Evolutionary conservation across 129 eudicot genomes (phyloP).

Genomic region (Lactuca sativa): DNA sequence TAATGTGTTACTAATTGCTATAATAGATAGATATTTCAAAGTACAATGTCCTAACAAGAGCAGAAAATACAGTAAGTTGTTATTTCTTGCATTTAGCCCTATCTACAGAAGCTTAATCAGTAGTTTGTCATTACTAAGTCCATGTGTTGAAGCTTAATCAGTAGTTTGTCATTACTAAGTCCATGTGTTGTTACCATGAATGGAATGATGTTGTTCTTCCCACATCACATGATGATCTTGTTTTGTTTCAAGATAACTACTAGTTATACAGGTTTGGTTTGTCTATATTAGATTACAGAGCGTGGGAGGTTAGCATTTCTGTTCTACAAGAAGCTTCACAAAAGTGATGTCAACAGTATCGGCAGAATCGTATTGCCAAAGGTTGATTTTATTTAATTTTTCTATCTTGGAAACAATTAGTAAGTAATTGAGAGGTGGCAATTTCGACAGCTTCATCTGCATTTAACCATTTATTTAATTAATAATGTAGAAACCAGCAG

Average conservation of each 20-base stretch:
- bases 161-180: conserved; percentile 8
- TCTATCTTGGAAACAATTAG: background rate
- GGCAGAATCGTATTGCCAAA: conserved; percentile 81
- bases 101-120: too few relatives aligned
- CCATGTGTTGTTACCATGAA: conserved; percentile 6
- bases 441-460: too few relatives aligned
- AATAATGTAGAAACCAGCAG: conserved; percentile 60
- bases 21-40: too few relatives aligned
- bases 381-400: conserved; percentile 40
- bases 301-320: conserved; percentile 49
- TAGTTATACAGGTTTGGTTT: background rate
- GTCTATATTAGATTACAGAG: conserved; percentile 41
- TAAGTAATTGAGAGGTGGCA: background rate
- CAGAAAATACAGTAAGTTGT: too few relatives aligned
- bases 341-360: conserved; percentile 64
- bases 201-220: background rate
- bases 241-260: conserved; percentile 4
- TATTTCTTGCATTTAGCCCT: too few relatives aligned
- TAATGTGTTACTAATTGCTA: too few relatives aligned
- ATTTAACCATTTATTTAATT: background rate
- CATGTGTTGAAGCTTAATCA: conserved; percentile 8
- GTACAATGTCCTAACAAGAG: background rate
- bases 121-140: too few relatives aligned
- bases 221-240: conserved; percentile 1
- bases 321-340: conserved; percentile 73